Percentiles rank a stretch among this genome's conserved stretches.
These are phyloP conservation scores for Neopestalotiopsis rosae DNA, from an alignment of 2,329 filamentous ascomycete species.

Conservation along the genomic window DNA sequence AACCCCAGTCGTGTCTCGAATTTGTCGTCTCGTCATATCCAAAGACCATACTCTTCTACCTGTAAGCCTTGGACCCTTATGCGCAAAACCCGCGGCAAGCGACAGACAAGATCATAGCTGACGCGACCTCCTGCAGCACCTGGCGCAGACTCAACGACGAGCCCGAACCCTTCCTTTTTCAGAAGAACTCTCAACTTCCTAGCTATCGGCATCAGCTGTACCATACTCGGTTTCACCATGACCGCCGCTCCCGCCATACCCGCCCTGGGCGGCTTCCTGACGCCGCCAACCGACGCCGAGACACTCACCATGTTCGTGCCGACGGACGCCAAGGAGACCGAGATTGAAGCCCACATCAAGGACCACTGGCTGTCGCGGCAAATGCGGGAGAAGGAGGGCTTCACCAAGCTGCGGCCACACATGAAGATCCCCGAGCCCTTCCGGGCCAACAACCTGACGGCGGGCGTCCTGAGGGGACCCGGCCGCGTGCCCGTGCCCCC, in stretches of 20 bases:
- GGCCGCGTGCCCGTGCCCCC: constrained; percentile 83
- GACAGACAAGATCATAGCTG: neutral
- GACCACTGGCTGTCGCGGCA: constrained; percentile 75
- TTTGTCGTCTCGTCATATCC: neutral
- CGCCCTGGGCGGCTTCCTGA: constrained; percentile 52
- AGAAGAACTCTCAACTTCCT: constrained; percentile 51
- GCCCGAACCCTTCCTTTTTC: constrained; percentile 43
- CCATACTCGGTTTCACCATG: constrained; percentile 60
- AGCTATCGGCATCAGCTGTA: constrained; percentile 53
- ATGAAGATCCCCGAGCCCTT: constrained; percentile 79
- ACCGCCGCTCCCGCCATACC: constrained; percentile 57
- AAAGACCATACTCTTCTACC: constrained; percentile 1
- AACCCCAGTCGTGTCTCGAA: constrained; percentile 1
- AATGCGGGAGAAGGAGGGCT: constrained; percentile 70
- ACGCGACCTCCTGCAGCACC: neutral
- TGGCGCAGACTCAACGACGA: constrained; percentile 6
- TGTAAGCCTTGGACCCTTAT: neutral
- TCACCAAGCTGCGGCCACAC: constrained; percentile 81
- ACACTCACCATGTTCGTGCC: constrained; percentile 71
- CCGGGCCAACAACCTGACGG: constrained; percentile 79
- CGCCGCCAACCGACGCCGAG: constrained; percentile 70
- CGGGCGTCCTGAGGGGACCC: constrained; percentile 76
- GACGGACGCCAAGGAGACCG: constrained; percentile 55
- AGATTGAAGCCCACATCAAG: constrained; percentile 76
- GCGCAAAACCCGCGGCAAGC: neutral